A percentile compares a stretch with the other conserved stretches of the same genome.
Evolutionary conservation across 108 stramenopile genomes (phyloP).

Genomic region (Nitzschia sp.): DNA sequence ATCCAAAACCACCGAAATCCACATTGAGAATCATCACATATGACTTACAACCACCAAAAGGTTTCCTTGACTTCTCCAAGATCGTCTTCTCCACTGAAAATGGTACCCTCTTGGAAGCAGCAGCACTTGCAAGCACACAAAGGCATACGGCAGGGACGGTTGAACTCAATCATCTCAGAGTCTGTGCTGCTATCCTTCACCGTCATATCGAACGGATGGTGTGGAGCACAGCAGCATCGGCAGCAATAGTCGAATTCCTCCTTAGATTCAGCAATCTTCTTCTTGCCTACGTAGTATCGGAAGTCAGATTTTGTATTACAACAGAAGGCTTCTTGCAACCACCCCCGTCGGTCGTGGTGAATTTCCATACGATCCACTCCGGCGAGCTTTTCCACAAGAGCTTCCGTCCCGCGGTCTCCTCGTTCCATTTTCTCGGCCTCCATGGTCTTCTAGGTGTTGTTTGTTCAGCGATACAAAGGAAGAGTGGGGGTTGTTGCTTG

Average conservation of each 20-base stretch:
- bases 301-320: slow-evolving; percentile 67
- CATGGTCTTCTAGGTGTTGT: slow-evolving; percentile 7
- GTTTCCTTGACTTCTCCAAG: slow-evolving; percentile 59
- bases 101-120: slow-evolving; percentile 55
- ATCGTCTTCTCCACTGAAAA: slow-evolving; percentile 47
- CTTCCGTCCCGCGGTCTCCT: slow-evolving; percentile 40
- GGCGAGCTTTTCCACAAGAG: slow-evolving; percentile 16
- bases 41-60: slow-evolving; percentile 51
- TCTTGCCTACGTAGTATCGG: slow-evolving; percentile 34
- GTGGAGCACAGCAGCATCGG: slow-evolving; percentile 56
- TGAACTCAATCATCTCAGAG: slow-evolving; percentile 47
- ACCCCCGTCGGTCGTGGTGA: slow-evolving; percentile 54
- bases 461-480: not conserved
- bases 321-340: slow-evolving; percentile 52
- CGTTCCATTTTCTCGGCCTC: slow-evolving; percentile 52
- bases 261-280: slow-evolving; percentile 53
- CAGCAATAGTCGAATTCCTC: slow-evolving; percentile 64
- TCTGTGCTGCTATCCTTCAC: slow-evolving; percentile 35
- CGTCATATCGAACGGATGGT: slow-evolving; percentile 57
- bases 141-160: slow-evolving; percentile 51
- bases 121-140: slow-evolving; percentile 61
- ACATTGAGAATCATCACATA: not conserved
- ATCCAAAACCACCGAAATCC: not conserved
- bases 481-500: no score
- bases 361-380: slow-evolving; percentile 41